phyloP scores from a whole-genome alignment of 2,329 filamentous ascomycete genomes.

The Talaromyces sp. region DNA sequence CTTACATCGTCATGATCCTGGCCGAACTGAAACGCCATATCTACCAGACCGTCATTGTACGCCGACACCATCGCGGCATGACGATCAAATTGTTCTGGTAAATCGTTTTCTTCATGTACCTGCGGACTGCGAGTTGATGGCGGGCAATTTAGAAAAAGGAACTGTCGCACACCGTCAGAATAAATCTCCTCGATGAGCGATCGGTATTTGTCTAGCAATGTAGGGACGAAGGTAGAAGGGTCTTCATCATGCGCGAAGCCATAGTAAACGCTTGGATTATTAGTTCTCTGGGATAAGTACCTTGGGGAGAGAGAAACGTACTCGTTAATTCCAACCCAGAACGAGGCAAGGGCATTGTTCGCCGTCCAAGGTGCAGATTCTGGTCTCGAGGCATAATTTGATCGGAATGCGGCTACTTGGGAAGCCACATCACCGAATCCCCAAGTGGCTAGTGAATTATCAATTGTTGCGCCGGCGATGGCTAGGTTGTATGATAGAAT shows the following conservation, averaged over 20 bases:
- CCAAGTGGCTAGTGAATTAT: constrained; percentile 11
- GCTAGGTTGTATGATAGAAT: constrained; percentile 9
- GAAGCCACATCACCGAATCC: constrained; percentile 11
- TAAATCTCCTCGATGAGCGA: constrained; percentile 7
- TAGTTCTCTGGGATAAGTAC: neutral
- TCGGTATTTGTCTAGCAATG: constrained; percentile 9
- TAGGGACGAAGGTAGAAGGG: constrained; percentile 6
- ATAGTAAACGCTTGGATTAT: constrained; percentile 10
- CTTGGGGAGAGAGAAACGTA: neutral
- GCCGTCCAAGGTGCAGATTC: constrained; percentile 8
- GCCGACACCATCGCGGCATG: constrained; percentile 8
- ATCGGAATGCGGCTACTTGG: constrained; percentile 9
- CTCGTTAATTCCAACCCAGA: constrained; percentile 13
- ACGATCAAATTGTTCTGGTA: constrained; percentile 10
- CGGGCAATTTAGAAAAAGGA: constrained; percentile 11
- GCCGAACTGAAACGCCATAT: constrained; percentile 2
- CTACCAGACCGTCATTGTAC: constrained; percentile 7
- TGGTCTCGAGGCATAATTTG: constrained; percentile 11
- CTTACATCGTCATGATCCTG: constrained; percentile 10
- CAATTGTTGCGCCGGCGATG: constrained; percentile 11
- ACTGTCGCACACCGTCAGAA: constrained; percentile 7
- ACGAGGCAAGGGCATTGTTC: constrained; percentile 8
- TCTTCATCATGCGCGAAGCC: constrained; percentile 9
- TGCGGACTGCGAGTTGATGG: constrained; percentile 12
- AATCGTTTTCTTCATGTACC: constrained; percentile 12